A percentile compares a stretch with the other conserved stretches of the same genome.
These are phyloP conservation scores for Gillenia trifoliata DNA, from an alignment of 306 rosid genomes.

Conservation along the genomic window DNA sequence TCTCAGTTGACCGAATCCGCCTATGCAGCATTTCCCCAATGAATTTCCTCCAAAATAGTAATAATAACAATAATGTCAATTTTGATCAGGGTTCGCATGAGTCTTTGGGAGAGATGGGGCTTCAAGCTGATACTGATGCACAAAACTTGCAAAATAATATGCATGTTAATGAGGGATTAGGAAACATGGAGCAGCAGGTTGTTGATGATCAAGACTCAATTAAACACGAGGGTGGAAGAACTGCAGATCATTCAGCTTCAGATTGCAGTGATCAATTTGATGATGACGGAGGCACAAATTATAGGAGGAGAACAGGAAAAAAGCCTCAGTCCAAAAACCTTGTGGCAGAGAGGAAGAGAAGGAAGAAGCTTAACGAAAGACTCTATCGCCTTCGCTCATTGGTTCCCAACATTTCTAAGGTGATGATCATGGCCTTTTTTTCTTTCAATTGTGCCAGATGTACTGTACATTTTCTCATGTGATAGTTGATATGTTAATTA, in stretches of 20 bases:
- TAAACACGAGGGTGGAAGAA: slow-evolving; percentile 45
- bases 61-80: not conserved
- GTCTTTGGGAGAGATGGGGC: slow-evolving; percentile 43
- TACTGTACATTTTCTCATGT: not conserved
- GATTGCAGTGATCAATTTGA: slow-evolving; percentile 88
- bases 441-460: not conserved
- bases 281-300: slow-evolving; percentile 71
- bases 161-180: slow-evolving; percentile 37
- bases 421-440: slow-evolving; percentile 5
- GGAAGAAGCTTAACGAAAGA: slow-evolving; percentile 91
- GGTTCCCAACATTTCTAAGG: slow-evolving; percentile 92
- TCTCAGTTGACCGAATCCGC: slow-evolving; percentile 31
- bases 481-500: not conserved
- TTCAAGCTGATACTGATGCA: slow-evolving; percentile 16
- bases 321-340: slow-evolving; percentile 81
- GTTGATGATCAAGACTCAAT: slow-evolving; percentile 39
- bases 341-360: slow-evolving; percentile 80
- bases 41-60: slow-evolving; percentile 61
- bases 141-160: slow-evolving; percentile 12
- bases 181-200: slow-evolving; percentile 47
- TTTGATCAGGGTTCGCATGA: slow-evolving; percentile 28
- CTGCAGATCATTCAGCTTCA: slow-evolving; percentile 52
- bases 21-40: slow-evolving; percentile 49
- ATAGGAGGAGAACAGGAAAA: slow-evolving; percentile 57
- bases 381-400: slow-evolving; percentile 72